Evolutionary conservation across 805 yeast genomes (phyloP).

Genomic region (Ogataea ganodermae): DNA sequence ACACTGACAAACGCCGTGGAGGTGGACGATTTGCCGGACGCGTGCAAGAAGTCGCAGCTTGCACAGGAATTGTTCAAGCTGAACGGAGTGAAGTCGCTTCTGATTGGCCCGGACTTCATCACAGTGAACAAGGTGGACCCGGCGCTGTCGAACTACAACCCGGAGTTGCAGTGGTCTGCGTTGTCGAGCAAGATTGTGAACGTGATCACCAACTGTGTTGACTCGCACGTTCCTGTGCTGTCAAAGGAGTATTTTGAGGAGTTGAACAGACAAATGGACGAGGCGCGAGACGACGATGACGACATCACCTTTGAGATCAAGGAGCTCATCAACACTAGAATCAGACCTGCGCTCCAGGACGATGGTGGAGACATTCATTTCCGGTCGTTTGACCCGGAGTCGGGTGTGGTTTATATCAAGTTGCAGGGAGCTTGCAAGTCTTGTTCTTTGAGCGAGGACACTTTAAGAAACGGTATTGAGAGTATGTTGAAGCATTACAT

Average conservation of each 20-base stretch:
- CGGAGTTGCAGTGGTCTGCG: constrained; percentile 35
- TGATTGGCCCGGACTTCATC: constrained; percentile 74
- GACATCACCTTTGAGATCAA: constrained; percentile 68
- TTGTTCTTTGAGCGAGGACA: constrained; percentile 67
- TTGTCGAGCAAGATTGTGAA: constrained; percentile 31
- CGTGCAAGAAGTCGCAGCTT: constrained; percentile 59
- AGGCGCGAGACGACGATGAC: constrained; percentile 58
- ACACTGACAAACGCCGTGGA: constrained; percentile 47
- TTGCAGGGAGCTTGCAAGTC: constrained; percentile 72
- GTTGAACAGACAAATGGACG: constrained; percentile 28
- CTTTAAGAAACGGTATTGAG: constrained; percentile 69
- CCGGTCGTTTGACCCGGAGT: constrained; percentile 54
- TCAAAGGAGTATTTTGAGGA: constrained; percentile 24
- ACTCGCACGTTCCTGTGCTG: constrained; percentile 31
- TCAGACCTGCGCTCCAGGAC: constrained; percentile 73
- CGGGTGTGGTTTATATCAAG: constrained; percentile 59
- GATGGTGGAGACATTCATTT: constrained; percentile 78
- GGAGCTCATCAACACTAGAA: constrained; percentile 67
- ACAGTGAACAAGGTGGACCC: constrained; percentile 61
- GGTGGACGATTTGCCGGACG: constrained; percentile 54
- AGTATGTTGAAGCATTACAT: constrained; percentile 70
- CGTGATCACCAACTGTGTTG: constrained; percentile 28
- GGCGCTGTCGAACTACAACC: constrained; percentile 32
- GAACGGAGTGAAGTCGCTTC: constrained; percentile 66
- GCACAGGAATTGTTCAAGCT: constrained; percentile 60